Evolutionary conservation across 176 grass and related monocot species (phyloP).

Genomic region (Musa acuminata): DNA sequence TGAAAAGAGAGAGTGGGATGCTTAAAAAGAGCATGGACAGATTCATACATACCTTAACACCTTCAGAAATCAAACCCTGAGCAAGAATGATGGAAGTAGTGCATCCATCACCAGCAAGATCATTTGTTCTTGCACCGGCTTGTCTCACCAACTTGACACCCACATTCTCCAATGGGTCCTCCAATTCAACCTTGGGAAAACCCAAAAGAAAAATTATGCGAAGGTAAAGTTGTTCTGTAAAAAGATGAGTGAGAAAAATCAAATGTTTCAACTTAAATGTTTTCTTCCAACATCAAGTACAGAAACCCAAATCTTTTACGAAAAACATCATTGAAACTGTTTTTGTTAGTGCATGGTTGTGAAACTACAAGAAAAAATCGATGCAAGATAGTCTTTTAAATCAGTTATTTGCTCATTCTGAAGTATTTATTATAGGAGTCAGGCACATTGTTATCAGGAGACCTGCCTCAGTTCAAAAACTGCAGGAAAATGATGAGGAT

Average conservation of each 20-base stretch:
- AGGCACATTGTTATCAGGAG: neutral
- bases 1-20: neutral
- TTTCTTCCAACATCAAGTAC: neutral
- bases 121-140: constrained; percentile 77
- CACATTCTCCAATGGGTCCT: constrained; percentile 82
- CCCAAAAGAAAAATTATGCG: neutral
- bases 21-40: neutral
- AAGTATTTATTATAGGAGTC: neutral
- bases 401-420: neutral
- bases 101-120: constrained; percentile 82
- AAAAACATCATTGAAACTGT: neutral
- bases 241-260: neutral
- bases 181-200: constrained; percentile 63
- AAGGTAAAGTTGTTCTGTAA: neutral
- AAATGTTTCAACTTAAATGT: neutral
- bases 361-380: no score
- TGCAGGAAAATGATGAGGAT: neutral
- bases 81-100: constrained; percentile 94
- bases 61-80: constrained; percentile 84
- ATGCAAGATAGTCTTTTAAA: neutral
- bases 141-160: constrained; percentile 90
- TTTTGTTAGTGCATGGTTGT: neutral
- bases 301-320: no score
- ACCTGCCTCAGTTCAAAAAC: neutral
- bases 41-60: constrained; percentile 52